Evolutionary conservation across 805 yeast species (phyloP), one percentile per base, ranked within the genome.

Genomic region (Wickerhamiella parazyma): DNA sequence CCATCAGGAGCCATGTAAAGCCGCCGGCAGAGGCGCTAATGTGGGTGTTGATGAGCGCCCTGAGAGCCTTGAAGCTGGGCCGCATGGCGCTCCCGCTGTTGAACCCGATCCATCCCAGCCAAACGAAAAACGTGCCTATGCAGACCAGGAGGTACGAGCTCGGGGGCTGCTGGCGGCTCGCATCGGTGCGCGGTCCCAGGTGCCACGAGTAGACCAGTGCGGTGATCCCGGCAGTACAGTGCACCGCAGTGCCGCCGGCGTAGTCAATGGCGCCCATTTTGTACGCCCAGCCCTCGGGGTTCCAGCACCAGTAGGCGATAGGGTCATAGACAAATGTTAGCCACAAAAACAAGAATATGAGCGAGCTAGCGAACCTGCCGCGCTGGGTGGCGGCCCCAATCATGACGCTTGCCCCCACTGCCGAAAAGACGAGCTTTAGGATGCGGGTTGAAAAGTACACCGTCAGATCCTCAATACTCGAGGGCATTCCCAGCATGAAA

Each of bases 221-320:
- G 45, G 79, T 76, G 49, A 73, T 71, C 45, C 86, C 86, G 4
- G 82, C 72, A 53, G 77, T 69, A 59, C 75, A 73, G 61, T 78
- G 86, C 42, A 78, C 84, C 41, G 83, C 82, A 44, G 83, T 81
- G 44, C 84, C 84, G 52, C 86, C 86, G 6, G 85, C 84, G 49
- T 75, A 78, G 64, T 78, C 86, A 50, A 75, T 65, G 20, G 73
- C 73, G 43, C 86, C 86, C 50, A 78, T 60, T 33, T 63, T 63
- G 51, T 56, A 61, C 50, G 76, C 68, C 84, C 84, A 78, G 41
- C 85, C 85, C 44, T 68, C 65, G 20, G 65, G 67, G 55, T 78
- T 78, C 86, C 86, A 78, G 33, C 78, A 72, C 84, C 84, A 78
- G 65, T 68, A 72, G 22, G 84, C 84, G 55, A 71, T 69, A 25